Base-by-base conservation (phyloP, 2,329 filamentous ascomycete genomes). In the Fusarium dlaminii region DNA sequence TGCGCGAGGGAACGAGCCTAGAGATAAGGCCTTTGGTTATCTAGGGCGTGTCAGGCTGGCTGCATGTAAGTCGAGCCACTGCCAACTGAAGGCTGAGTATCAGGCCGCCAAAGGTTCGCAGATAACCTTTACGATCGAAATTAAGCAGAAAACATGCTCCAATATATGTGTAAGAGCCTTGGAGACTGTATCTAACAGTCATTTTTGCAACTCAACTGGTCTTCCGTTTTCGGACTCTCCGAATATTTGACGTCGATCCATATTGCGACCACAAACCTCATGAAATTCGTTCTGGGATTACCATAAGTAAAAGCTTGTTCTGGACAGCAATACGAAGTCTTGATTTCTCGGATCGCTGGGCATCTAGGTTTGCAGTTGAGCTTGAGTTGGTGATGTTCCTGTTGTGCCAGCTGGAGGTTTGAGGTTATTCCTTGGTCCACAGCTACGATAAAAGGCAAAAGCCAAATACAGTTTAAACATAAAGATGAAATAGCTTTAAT, bases 1-100 rank as follows among this genome's bases (percentile, higher is more conserved):
- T 20, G 0, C 6, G 24, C 12, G 3, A 2, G 9, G 30, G 6
- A 20, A 6, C 2, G 12, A 34, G n/a, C n/a, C 30, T 15, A 17
- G 17, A 52, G 6, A 24, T 8, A 6, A 20, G 9, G 7, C 6
- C 8, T 5, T 29, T n/a, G 45, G 10, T 22, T 13, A 18, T 17
- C 4, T 18, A 15, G 10, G 7, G n/a, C n/a, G 29, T n/a, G 29
- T 3, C 17, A 20, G 48, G 1, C n/a, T 51, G 30, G 9, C 12
- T 20, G 17, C 12, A 15, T 52, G 12, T 34, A 27, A 52, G n/a
- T 27, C 7, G n/a, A 6, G 5, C 4, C n/a, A 34, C 9, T 34
- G n/a, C 12, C 30, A 34, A 8, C 12, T 24, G 22, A 14, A 24
- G 30, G 4, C 12, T 1, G 30, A 18, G 4, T 20, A 24, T 4